Evolutionary conservation across 371 early-diverging fungal genomes (phyloP), one percentile per base, ranked within the genome.

Genomic region (Massospora cicadina): DNA sequence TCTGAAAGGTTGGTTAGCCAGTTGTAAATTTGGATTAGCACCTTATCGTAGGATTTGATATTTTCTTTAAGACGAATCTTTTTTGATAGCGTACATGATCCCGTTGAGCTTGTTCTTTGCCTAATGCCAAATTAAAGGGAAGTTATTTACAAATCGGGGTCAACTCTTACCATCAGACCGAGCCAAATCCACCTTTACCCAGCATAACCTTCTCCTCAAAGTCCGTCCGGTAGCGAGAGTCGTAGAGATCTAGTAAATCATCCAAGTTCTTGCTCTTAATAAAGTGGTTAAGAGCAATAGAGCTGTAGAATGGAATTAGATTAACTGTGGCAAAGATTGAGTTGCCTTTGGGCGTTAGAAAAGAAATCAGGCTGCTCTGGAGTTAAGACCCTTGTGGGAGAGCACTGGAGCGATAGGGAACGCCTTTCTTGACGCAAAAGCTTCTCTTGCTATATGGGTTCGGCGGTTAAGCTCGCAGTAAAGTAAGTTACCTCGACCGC

Each of bases 131-230:
- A 1, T 31, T n/a, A 33, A 17, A 33, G 57, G 23, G 25, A 21
- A 64, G 29, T 31, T 12, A 27, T 31, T 29, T 24, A 24, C 24
- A 31, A 24, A 60, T 30, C 25, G 28, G n/a, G 2, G 61, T 27
- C 28, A 1, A n/a, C 7, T 23, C 74, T 68, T 10, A 75, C 87
- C 65, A 83, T 76, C 75, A 89, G 0, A 96, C 99, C 32, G 80
- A 82, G 0, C 96, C 99, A 74, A 95, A 98, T 1, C 96, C 98
- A 29, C 99, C 99, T 56, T 81, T 81, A 10, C 98, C 98, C 5
- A 96, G 75, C 31, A 80, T 69, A 3, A 74, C 69, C 2, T 89
- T 66, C 71, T 93, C 88, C 1, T 78, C 73, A 79, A 92, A 95
- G 70, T 95, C 95, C 63, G 85, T 85, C 17, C 70, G 71, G 71